Conservation (phyloP, 148 eudicot species). For the Gaultheria prostrata region DNA sequence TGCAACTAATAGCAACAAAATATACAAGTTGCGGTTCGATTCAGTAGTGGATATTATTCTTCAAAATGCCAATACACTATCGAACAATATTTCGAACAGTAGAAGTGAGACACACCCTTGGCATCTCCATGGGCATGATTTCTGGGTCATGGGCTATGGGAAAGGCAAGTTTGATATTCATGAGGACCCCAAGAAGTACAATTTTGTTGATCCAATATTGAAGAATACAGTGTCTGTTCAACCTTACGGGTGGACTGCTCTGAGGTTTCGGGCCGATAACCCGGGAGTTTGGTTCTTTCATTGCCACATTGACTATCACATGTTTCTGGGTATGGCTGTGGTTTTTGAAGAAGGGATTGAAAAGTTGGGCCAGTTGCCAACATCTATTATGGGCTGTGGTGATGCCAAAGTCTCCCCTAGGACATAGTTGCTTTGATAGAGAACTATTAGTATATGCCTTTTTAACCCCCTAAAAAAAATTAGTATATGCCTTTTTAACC, state of each 20-base stretch:
- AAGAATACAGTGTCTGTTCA: constrained; percentile 74
- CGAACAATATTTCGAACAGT: constrained; percentile 18
- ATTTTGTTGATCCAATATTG: constrained; percentile 60
- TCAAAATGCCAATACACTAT: constrained; percentile 78
- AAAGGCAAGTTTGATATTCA: constrained; percentile 55
- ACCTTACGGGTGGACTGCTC: constrained; percentile 83
- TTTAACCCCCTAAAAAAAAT: too few species aligned
- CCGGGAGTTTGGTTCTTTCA: constrained; percentile 94
- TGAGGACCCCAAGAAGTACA: constrained; percentile 47
- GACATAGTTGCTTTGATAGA: background rate
- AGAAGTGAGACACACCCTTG: constrained; percentile 92
- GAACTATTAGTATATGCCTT: too few species aligned
- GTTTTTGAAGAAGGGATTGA: constrained; percentile 81
- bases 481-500: too few species aligned
- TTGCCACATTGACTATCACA: constrained; percentile 83
- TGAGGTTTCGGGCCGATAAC: constrained; percentile 69
- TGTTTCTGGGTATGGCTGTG: constrained; percentile 75
- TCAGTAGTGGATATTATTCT: constrained; percentile 59
- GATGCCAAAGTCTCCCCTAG: background rate
- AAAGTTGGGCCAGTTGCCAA: constrained; percentile 50
- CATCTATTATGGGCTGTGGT: constrained; percentile 52
- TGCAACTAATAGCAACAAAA: constrained; percentile 50
- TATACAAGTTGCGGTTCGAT: constrained; percentile 50
- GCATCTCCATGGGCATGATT: constrained; percentile 92
- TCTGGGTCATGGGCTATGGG: constrained; percentile 88